Conservation (phyloP, 306 rosid species). For the Rosa persica region DNA sequence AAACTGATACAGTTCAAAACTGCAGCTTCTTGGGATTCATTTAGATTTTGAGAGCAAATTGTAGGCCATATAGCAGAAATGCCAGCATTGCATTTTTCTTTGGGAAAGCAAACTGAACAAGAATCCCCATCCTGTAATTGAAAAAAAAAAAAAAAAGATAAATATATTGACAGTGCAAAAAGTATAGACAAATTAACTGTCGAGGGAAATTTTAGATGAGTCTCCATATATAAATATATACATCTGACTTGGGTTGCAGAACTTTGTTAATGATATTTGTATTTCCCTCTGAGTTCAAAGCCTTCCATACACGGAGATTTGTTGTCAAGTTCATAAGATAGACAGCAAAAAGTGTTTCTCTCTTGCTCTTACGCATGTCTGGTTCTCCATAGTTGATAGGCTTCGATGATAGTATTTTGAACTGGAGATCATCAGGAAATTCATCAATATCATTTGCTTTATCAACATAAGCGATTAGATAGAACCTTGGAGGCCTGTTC, state of each 20-base stretch:
- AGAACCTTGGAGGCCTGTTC: constrained; percentile 21
- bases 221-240: not conserved
- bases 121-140: constrained; percentile 37
- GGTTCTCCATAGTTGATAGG: not conserved
- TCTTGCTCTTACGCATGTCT: not conserved
- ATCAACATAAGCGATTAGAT: constrained; percentile 29
- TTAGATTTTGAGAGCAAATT: constrained; percentile 33
- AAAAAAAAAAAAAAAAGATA: constrained; percentile 1
- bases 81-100: not conserved
- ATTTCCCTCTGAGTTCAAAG: constrained; percentile 20
- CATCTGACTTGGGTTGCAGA: constrained; percentile 40
- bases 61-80: constrained; percentile 4
- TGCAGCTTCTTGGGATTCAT: constrained; percentile 44
- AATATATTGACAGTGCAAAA: not conserved
- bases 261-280: constrained; percentile 30
- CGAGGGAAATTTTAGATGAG: not conserved
- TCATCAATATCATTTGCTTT: not conserved
- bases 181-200: not conserved
- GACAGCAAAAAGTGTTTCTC: constrained; percentile 19
- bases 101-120: constrained; percentile 24
- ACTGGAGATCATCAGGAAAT: not conserved
- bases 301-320: constrained; percentile 26
- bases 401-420: constrained; percentile 27
- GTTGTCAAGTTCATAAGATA: constrained; percentile 32
- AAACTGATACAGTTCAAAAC: constrained; percentile 39